Conservation (phyloP, 345 rosid genomes). For the Bretschneidera sinensis region DNA sequence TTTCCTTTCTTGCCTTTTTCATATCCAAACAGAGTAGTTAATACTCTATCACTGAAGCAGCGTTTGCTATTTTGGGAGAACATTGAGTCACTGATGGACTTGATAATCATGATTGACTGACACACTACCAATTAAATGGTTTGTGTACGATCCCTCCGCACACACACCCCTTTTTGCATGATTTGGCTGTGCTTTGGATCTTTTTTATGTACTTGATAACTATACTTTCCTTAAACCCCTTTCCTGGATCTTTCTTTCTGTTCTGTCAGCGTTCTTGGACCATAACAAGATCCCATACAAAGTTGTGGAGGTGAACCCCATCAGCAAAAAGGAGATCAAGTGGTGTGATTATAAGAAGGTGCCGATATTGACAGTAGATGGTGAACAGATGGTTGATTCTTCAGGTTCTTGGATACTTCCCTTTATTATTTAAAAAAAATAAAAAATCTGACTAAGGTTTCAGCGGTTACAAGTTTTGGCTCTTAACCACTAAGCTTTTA, state of each 20-base stretch:
- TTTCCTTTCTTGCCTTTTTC: too few species aligned
- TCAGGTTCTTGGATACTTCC: conserved; percentile 48
- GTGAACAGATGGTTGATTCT: conserved; percentile 84
- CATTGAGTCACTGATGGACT: too few species aligned
- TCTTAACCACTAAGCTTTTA: background rate
- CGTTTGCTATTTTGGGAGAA: background rate
- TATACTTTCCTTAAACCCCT: background rate
- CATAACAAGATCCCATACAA: conserved; percentile 76
- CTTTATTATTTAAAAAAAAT: too few species aligned
- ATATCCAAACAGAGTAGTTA: too few species aligned
- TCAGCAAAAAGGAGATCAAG: conserved; percentile 85
- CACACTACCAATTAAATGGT: too few species aligned
- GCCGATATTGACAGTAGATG: conserved; percentile 75
- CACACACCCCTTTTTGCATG: too few species aligned
- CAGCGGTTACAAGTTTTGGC: background rate
- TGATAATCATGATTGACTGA: too few species aligned
- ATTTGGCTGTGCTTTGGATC: too few species aligned
- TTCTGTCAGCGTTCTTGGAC: conserved; percentile 92
- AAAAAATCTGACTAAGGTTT: too few species aligned
- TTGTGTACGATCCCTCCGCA: too few species aligned
- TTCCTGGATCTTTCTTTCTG: too few species aligned
- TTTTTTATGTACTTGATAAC: too few species aligned
- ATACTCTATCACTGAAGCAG: background rate
- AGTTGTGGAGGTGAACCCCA: conserved; percentile 89
- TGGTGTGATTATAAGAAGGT: conserved; percentile 97